Evolutionary conservation across 176 grass and related monocot genomes (phyloP).

Genomic region (Avena insularis): DNA sequence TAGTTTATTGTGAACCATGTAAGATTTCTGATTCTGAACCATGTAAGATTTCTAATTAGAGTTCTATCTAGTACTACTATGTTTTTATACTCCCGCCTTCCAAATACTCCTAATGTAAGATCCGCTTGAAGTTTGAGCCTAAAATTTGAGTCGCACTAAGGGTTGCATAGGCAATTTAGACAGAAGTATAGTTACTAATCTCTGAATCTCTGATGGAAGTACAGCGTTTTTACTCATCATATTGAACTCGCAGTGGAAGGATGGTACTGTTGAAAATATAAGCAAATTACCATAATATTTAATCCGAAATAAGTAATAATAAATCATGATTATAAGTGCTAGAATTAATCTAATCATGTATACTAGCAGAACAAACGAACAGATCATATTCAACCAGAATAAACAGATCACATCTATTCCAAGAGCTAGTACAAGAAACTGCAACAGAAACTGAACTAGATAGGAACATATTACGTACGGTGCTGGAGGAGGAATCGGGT

Average conservation of each 20-base stretch:
- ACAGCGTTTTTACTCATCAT: constrained; percentile 1
- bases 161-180: constrained; percentile 41
- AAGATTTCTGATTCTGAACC: not conserved
- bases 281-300: no score
- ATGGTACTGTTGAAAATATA: constrained; percentile 1
- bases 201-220: constrained; percentile 8
- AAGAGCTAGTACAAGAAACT: no score
- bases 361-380: no score
- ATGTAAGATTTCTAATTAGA: not conserved
- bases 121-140: not conserved
- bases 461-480: no score
- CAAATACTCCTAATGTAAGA: not conserved
- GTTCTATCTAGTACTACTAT: not conserved
- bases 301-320: no score
- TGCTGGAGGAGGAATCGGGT: no score
- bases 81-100: not conserved
- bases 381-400: no score
- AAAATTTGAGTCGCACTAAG: constrained; percentile 4
- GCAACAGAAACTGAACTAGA: no score
- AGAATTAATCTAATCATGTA: no score
- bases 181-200: not conserved
- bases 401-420: no score
- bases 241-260: constrained; percentile 30
- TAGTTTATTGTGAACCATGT: not conserved
- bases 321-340: no score